Conservation (phyloP, 257 asterid genomes). For the Marsdenia floribunda region DNA sequence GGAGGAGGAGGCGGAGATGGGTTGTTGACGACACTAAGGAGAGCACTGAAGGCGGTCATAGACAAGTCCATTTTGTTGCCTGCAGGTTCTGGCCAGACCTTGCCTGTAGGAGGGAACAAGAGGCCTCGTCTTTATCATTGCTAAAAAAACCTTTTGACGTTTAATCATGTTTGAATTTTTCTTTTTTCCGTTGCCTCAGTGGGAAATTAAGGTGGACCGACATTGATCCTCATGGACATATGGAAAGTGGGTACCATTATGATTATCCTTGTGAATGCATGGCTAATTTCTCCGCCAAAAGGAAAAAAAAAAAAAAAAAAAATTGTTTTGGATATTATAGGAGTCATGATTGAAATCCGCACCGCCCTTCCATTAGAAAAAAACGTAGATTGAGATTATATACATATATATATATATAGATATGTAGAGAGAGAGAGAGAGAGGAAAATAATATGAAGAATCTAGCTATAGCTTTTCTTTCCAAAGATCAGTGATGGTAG, state of each 20-base stretch:
- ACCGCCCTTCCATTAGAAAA: neutral
- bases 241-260: neutral
- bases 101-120: slow-evolving; percentile 48
- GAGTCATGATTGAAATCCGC: neutral
- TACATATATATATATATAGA: no score
- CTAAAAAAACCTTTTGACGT: slow-evolving; percentile 14
- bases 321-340: neutral
- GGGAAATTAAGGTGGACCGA: neutral
- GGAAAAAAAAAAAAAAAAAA: neutral
- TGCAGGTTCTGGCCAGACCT: slow-evolving; percentile 43
- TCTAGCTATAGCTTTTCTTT: neutral
- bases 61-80: slow-evolving; percentile 55
- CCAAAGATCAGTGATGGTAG: no score
- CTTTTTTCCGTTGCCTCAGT: no score
- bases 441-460: neutral
- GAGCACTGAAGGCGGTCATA: slow-evolving; percentile 59
- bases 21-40: slow-evolving; percentile 40
- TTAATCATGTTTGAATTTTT: neutral
- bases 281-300: neutral
- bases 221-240: neutral
- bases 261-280: neutral
- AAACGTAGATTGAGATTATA: neutral
- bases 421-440: no score
- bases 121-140: slow-evolving; percentile 69
- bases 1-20: slow-evolving; percentile 28